A percentile compares a stretch with the other conserved stretches of the same genome.
These are phyloP conservation scores for Aspergillus clavatus DNA, from an alignment of 2,329 filamentous ascomycete genomes.

Conservation along the genomic window DNA sequence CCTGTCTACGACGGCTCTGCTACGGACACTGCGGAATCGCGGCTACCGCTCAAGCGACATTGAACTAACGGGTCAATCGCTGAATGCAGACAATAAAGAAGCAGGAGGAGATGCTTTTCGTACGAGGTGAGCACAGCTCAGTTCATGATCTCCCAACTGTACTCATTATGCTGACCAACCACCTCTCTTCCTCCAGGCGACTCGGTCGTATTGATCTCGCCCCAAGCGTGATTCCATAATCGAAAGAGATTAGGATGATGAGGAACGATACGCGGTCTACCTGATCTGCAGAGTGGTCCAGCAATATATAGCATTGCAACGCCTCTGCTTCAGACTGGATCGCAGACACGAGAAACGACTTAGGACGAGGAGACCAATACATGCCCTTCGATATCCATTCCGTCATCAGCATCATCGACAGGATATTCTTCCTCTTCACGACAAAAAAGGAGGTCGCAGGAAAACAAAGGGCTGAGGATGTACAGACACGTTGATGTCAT, in stretches of 20 bases:
- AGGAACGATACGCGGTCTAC: slow-evolving; percentile 9
- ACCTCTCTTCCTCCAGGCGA: slow-evolving; percentile 50
- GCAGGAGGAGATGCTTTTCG: slow-evolving; percentile 98
- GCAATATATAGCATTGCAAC: not conserved
- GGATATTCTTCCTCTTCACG: not conserved
- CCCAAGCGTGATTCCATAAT: slow-evolving; percentile 44
- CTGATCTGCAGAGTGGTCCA: slow-evolving; percentile 3
- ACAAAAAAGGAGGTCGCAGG: not conserved
- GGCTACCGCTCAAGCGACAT: not conserved
- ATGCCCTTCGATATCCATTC: not conserved
- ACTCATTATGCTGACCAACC: slow-evolving; percentile 10
- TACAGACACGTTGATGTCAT: not conserved
- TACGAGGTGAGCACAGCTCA: slow-evolving; percentile 65
- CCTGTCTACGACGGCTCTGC: not conserved
- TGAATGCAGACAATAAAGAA: slow-evolving; percentile 75
- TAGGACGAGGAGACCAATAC: not conserved
- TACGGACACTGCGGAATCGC: too few relatives aligned
- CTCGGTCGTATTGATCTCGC: slow-evolving; percentile 68
- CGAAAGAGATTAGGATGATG: slow-evolving; percentile 14
- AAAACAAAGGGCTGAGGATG: not conserved
- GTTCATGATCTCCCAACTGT: not conserved
- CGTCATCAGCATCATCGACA: not conserved
- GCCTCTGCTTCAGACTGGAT: not conserved
- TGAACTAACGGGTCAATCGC: slow-evolving; percentile 9
- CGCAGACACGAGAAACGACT: not conserved